A percentile compares a stretch with the other conserved stretches of the same genome.
These are phyloP conservation scores for Citrullus colocynthis DNA, from an alignment of 306 rosid genomes.

Conservation along the genomic window DNA sequence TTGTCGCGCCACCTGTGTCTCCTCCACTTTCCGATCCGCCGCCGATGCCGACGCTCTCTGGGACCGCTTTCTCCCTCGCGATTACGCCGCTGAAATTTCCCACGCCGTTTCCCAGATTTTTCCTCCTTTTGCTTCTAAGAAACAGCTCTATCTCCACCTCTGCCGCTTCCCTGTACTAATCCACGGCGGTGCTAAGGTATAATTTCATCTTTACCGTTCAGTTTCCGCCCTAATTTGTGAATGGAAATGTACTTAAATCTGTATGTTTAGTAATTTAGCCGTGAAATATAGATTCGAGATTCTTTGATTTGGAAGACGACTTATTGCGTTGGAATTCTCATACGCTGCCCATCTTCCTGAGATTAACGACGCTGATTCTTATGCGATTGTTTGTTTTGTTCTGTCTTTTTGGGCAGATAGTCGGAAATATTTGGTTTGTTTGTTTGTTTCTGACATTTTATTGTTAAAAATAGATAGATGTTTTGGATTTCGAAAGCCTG, in stretches of 20 bases:
- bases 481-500: background rate
- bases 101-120: background rate
- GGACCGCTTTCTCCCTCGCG: constrained; percentile 53
- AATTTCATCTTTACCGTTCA: background rate
- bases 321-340: background rate
- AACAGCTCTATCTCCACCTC: constrained; percentile 36
- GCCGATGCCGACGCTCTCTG: constrained; percentile 66
- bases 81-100: constrained; percentile 13
- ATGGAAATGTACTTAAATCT: background rate
- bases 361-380: background rate
- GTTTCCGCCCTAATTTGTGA: background rate
- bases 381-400: background rate
- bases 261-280: too few relatives aligned
- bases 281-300: background rate
- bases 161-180: constrained; percentile 39
- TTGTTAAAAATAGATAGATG: background rate
- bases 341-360: background rate
- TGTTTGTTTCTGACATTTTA: too few relatives aligned
- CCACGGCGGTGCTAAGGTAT: constrained; percentile 49
- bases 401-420: background rate
- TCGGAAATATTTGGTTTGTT: background rate
- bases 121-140: constrained; percentile 27
- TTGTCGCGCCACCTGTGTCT: constrained; percentile 32
- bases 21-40: constrained; percentile 51
- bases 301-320: too few relatives aligned